phyloP scores from a whole-genome alignment of 176 grass and related monocot species.

The Aegilops tauschii region DNA sequence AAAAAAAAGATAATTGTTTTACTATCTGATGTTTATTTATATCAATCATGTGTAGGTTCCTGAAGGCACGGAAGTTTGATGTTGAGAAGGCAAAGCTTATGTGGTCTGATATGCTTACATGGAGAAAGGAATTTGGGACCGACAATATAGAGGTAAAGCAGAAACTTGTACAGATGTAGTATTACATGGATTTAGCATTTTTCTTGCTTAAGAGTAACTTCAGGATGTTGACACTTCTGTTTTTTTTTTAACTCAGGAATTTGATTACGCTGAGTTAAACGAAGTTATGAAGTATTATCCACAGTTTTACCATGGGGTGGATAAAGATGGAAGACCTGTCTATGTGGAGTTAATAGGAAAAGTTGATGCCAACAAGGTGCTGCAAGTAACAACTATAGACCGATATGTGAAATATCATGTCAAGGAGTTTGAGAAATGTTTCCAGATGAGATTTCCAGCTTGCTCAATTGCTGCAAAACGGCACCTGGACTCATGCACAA shows the following conservation, averaged over 20 bases:
- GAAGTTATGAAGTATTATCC: constrained; percentile 76
- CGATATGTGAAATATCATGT: constrained; percentile 91
- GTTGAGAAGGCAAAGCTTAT: constrained; percentile 80
- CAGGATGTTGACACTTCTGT: neutral
- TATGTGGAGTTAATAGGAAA: constrained; percentile 90
- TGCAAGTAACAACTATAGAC: constrained; percentile 81
- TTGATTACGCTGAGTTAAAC: constrained; percentile 69
- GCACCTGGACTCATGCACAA: constrained; percentile 72
- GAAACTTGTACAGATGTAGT: constrained; percentile 15
- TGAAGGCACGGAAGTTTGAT: constrained; percentile 86
- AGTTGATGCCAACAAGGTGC: constrained; percentile 75
- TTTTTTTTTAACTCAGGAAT: constrained; percentile 45
- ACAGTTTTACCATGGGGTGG: constrained; percentile 91
- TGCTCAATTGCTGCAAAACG: constrained; percentile 73
- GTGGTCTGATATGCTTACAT: constrained; percentile 95
- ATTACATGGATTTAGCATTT: neutral
- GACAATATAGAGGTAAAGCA: constrained; percentile 70
- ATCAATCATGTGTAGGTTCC: constrained; percentile 51
- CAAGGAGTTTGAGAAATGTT: constrained; percentile 67
- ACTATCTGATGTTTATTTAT: constrained; percentile 5
- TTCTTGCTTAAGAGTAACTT: constrained; percentile 20
- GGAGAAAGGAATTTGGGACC: constrained; percentile 81
- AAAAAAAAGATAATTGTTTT: neutral
- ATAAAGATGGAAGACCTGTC: constrained; percentile 88
- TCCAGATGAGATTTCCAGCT: constrained; percentile 82